A percentile compares a stretch with the other conserved stretches of the same genome.
Evolutionary conservation across 1,284 basidiomycete genomes (phyloP).

Genomic region (Rhodotorula sp.): DNA sequence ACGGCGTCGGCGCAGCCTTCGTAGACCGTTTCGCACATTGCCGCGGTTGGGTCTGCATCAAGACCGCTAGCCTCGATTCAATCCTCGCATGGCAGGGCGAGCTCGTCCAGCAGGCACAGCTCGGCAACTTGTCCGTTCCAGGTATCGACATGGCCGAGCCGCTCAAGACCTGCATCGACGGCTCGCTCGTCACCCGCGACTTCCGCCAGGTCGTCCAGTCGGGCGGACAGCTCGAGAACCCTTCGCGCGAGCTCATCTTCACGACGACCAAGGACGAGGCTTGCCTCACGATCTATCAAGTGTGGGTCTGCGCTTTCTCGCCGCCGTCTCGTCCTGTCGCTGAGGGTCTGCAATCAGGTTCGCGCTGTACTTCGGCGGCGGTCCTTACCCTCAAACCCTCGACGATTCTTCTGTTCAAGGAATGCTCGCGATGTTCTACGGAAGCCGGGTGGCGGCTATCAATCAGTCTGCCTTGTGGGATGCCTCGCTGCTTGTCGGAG

Average conservation of each 20-base stretch:
- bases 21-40: conserved; percentile 56
- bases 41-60: conserved; percentile 55
- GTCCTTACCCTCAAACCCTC: neutral
- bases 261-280: conserved; percentile 39
- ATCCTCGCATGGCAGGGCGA: conserved; percentile 58
- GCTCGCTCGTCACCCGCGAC: conserved; percentile 30
- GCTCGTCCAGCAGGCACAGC: conserved; percentile 52
- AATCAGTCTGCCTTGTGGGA: conserved; percentile 26
- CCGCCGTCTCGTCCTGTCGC: too few relatives aligned
- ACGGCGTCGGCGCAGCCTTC: conserved; percentile 58
- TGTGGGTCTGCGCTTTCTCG: conserved; percentile 2
- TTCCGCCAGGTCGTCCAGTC: conserved; percentile 12
- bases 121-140: neutral
- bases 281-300: conserved; percentile 2
- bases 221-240: conserved; percentile 1
- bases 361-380: neutral
- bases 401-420: neutral
- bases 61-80: conserved; percentile 49
- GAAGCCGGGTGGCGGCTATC: conserved; percentile 7
- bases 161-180: conserved; percentile 35
- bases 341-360: neutral
- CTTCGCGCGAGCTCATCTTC: conserved; percentile 32
- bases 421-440: conserved; percentile 5
- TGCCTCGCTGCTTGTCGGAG: neutral
- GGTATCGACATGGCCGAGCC: conserved; percentile 17